These are phyloP conservation scores for Cudoniella acicularis DNA, from an alignment of 495 filamentous ascomycete genomes.

Conservation along the genomic window DNA sequence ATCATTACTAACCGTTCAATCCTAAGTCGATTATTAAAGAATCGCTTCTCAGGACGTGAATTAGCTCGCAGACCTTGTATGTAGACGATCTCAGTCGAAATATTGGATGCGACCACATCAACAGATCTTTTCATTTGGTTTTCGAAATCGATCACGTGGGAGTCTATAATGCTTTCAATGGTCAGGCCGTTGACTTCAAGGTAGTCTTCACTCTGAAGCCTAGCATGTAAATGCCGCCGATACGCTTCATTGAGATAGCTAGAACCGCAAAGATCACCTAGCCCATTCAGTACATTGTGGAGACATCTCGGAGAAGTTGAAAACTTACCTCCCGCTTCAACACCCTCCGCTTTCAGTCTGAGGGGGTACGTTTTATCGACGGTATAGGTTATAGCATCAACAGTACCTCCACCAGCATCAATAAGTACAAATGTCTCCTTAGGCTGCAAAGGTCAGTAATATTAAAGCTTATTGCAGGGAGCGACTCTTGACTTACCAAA, in stretches of 20 bases:
- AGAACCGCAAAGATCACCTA: conserved; percentile 6
- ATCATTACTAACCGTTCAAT: neutral
- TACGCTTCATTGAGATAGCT: conserved; percentile 17
- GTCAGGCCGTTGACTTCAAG: neutral
- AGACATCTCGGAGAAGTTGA: too few species aligned
- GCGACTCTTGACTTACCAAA: too few species aligned
- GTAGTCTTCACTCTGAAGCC: neutral
- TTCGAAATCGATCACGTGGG: neutral
- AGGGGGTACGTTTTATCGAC: conserved; percentile 29
- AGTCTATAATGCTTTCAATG: conserved; percentile 3
- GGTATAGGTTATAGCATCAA: conserved; percentile 38
- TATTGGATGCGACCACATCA: too few species aligned
- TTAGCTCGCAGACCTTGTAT: too few species aligned
- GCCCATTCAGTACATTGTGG: too few species aligned
- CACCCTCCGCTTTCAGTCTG: conserved; percentile 16
- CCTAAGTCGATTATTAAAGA: neutral
- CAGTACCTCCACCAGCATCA: conserved; percentile 39
- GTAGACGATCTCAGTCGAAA: too few species aligned
- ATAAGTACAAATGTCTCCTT: conserved; percentile 25
- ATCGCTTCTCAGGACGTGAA: too few species aligned
- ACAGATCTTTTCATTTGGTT: neutral
- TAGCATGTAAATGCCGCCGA: neutral
- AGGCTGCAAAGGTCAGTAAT: too few species aligned
- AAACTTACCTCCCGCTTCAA: too few species aligned
- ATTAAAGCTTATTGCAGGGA: too few species aligned